Evolutionary conservation across 352 stramenopile genomes (phyloP), one percentile per base, ranked within the genome.

Genomic region (Phytophthora pistaciae): DNA sequence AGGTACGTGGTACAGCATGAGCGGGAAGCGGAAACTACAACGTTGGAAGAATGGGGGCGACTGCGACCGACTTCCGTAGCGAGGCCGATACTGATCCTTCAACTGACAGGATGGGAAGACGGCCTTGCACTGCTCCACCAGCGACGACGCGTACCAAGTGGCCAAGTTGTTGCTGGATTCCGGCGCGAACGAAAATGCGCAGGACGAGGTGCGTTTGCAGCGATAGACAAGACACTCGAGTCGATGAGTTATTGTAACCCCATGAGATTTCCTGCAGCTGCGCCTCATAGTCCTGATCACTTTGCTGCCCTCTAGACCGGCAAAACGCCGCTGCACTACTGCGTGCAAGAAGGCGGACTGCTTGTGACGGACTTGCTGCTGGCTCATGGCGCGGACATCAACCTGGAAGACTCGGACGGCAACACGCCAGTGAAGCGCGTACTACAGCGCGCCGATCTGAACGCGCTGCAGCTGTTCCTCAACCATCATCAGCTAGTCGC

Each of bases 401-500:
- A 79, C 23, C 7, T 66, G 3, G 55, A 57, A 40, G 67, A 79
- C 46, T 44, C 27, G 10, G 42, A 65, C 6, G 75, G 71, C 9
- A 25, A 53, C 1, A 55, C 71, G 0, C 60, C 66, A 1, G 25
- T 82, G n/a, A 13, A 10, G 0, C 31, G 70, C 3, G 21, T 68
- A 0, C 2, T 75, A 4, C 71, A 72, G 20, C 49, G 40, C 1
- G 33, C n/a, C 1, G 58, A 74, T 27, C 3, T 74, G 25, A 79
- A 56, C 20, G 21, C 74, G 8, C 36, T 82, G 9, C 75, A 79
- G 53, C 29, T 82, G 3, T 66, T 82, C 38, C 13, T 82, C 13
- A 79, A 82, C 33, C 70, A 82, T 21, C 64, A 75, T 23, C 56
- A 70, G 31, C 57, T 64, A 4, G 75, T 77, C 18, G 50, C 50